Conservation (phyloP, 1,139 yeast species). For the Yamadazyma spencermartinsiae region DNA sequence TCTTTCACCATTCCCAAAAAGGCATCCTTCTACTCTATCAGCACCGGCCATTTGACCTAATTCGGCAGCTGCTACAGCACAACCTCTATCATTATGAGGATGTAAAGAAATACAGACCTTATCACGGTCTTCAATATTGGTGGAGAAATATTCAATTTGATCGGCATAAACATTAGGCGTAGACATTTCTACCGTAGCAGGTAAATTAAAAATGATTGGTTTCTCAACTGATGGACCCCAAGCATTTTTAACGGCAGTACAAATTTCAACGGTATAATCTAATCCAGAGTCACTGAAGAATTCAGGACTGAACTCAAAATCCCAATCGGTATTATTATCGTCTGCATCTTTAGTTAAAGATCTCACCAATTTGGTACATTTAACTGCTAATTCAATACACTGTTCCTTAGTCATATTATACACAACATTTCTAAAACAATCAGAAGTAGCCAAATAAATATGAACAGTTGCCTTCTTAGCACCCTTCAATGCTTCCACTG, state of each 20-base stretch:
- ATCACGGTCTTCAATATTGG: constrained; percentile 43
- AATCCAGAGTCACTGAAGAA: constrained; percentile 47
- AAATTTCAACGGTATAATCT: constrained; percentile 44
- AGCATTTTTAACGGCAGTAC: constrained; percentile 48
- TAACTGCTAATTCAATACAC: constrained; percentile 42
- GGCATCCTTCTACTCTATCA: constrained; percentile 52
- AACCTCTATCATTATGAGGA: constrained; percentile 52
- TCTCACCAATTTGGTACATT: constrained; percentile 41
- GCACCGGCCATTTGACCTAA: constrained; percentile 52
- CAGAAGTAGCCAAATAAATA: constrained; percentile 49
- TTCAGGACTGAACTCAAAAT: constrained; percentile 48
- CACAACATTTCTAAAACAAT: constrained; percentile 47
- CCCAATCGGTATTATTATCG: constrained; percentile 44
- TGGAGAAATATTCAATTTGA: constrained; percentile 49
- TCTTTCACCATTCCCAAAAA: constrained; percentile 52
- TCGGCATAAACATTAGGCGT: constrained; percentile 52
- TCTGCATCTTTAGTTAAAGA: constrained; percentile 39
- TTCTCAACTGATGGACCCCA: constrained; percentile 46
- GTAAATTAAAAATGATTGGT: constrained; percentile 49
- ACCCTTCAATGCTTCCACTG: constrained; percentile 48
- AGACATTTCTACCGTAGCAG: constrained; percentile 52
- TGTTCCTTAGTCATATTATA: constrained; percentile 45
- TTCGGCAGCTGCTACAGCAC: constrained; percentile 53
- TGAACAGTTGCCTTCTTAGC: constrained; percentile 51
- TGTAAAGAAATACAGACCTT: constrained; percentile 48